A percentile compares a stretch with the other conserved stretches of the same genome.
Conservation (phyloP, 148 eudicot genomes). For the Rhododendron ferrugineum region DNA sequence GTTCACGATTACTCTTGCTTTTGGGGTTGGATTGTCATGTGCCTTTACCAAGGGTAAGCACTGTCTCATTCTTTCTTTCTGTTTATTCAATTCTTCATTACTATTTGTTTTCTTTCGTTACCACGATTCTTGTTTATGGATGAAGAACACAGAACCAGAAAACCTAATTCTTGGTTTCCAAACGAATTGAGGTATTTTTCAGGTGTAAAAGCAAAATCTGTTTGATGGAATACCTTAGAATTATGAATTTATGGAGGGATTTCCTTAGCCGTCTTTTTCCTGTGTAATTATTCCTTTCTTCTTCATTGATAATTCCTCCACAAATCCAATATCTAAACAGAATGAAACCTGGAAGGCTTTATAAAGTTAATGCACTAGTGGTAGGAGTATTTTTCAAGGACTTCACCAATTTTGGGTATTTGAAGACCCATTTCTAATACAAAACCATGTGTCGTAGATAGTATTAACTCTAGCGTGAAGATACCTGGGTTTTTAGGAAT, state of each 20-base stretch:
- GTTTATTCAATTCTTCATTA: not conserved
- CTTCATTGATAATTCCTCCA: not conserved
- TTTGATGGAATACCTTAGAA: not conserved
- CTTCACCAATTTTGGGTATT: not conserved
- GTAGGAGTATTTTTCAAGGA: not conserved
- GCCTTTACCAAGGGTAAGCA: conserved; percentile 47
- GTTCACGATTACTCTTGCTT: conserved; percentile 47
- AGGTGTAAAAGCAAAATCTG: not conserved
- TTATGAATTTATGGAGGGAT: not conserved
- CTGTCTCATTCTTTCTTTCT: not conserved
- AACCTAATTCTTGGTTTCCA: not conserved
- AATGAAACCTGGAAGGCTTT: not conserved
- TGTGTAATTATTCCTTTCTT: not conserved
- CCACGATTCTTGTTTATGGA: not conserved
- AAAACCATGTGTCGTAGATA: not conserved
- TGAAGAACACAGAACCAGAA: not conserved
- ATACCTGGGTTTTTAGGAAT: not conserved
- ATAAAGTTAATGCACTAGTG: not conserved
- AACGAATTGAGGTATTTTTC: not conserved
- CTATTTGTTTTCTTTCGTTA: not conserved
- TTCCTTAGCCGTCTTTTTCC: not conserved
- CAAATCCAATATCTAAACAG: not conserved
- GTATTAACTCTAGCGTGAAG: not conserved
- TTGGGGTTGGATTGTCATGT: conserved; percentile 50
- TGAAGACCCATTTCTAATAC: not conserved